Percentiles rank a stretch among this genome's conserved stretches.
These are phyloP conservation scores for Sextonia rubra DNA, from an alignment of 164 flowering plant species.

Conservation along the genomic window DNA sequence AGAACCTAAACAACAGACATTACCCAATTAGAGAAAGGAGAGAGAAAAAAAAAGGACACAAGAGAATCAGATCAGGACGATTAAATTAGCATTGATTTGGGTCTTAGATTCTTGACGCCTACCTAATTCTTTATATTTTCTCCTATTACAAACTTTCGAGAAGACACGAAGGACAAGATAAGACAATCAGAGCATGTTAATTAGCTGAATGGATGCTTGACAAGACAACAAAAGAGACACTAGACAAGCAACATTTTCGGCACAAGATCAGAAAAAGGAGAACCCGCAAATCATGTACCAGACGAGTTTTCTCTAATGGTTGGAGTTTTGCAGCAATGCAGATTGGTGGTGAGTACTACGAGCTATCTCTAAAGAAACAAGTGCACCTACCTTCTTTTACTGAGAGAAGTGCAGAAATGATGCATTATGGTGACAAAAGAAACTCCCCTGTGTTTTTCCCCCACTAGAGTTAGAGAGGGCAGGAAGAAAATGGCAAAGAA, in stretches of 20 bases:
- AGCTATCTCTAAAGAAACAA: neutral
- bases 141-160: conserved; percentile 6
- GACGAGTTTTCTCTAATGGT: neutral
- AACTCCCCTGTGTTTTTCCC: conserved; percentile 5
- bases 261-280: neutral
- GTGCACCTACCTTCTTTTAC: neutral
- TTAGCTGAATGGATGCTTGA: neutral
- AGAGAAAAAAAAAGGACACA: neutral
- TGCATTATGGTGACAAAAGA: conserved; percentile 1
- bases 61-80: conserved; percentile 7
- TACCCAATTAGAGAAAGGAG: neutral
- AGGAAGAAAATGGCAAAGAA: conserved; percentile 14
- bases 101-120: conserved; percentile 1
- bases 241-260: neutral
- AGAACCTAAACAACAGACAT: neutral
- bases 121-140: neutral
- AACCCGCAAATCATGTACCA: neutral
- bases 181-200: neutral
- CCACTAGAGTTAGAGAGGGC: conserved; percentile 4
- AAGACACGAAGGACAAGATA: neutral
- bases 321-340: conserved; percentile 1
- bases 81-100: conserved; percentile 10
- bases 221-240: neutral
- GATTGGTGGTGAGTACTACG: neutral
- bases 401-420: neutral